These are phyloP conservation scores for Tulasnella sp. DNA, from an alignment of 768 basidiomycete genomes.

Conservation along the genomic window DNA sequence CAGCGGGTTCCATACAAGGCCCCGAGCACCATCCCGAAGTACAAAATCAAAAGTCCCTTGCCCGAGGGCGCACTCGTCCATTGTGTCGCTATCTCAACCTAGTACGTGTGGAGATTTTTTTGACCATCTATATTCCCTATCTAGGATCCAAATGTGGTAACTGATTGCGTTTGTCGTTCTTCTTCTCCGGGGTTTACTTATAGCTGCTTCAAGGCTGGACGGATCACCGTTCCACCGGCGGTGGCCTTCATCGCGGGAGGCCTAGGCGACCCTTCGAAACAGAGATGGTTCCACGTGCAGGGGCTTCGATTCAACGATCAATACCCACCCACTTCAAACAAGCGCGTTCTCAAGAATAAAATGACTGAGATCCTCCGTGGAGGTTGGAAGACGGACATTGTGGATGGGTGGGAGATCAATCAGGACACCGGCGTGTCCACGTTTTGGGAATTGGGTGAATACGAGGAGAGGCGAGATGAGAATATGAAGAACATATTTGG, in stretches of 20 bases:
- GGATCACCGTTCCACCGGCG: conserved; percentile 18
- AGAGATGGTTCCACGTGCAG: conserved; percentile 19
- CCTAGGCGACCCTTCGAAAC: conserved; percentile 13
- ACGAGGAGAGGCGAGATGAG: conserved; percentile 12
- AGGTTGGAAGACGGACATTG: conserved; percentile 17
- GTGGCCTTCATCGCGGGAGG: conserved; percentile 17
- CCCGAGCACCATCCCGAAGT: neutral
- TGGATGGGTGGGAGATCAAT: neutral
- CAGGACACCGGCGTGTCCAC: neutral
- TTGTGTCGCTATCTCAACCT: conserved; percentile 17
- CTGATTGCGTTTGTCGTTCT: no score
- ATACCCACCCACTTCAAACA: neutral
- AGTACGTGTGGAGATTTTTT: neutral
- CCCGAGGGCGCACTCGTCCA: conserved; percentile 18
- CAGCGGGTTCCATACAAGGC: neutral
- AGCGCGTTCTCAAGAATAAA: conserved; percentile 2
- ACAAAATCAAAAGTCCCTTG: conserved; percentile 4
- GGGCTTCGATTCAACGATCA: conserved; percentile 10
- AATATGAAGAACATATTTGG: conserved; percentile 4
- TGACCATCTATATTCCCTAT: neutral
- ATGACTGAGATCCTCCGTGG: conserved; percentile 17
- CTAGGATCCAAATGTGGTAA: neutral
- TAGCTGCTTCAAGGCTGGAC: conserved; percentile 19
- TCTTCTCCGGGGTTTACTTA: no score
- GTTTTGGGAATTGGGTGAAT: conserved; percentile 17